phyloP scores from a whole-genome alignment of 2,329 filamentous ascomycete genomes.

The Fusarium sp. region DNA sequence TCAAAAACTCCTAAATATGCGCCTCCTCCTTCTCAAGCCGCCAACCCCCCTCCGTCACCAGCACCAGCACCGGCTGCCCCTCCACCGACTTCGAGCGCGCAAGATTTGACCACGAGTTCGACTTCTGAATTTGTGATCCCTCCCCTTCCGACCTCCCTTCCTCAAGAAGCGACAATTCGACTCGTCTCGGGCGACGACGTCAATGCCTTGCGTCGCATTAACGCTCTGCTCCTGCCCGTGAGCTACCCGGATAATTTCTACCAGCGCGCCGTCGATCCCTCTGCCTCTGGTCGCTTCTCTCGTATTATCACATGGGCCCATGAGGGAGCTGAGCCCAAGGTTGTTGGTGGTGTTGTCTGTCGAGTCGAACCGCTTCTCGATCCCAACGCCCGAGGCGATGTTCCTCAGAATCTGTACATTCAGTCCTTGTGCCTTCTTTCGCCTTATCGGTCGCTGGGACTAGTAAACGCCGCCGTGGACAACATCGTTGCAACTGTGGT shows the following conservation, averaged over 20 bases:
- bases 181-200: constrained; percentile 64
- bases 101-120: constrained; percentile 11
- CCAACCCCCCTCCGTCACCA: constrained; percentile 43
- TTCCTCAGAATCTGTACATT: constrained; percentile 68
- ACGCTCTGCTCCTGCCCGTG: constrained; percentile 72
- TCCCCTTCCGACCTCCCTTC: constrained; percentile 52
- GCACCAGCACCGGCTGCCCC: constrained; percentile 41
- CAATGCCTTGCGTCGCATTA: constrained; percentile 71
- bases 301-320: constrained; percentile 71
- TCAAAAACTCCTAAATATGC: constrained; percentile 57
- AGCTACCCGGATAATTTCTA: constrained; percentile 75
- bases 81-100: constrained; percentile 46
- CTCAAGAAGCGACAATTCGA: constrained; percentile 65
- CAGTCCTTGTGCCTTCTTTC: constrained; percentile 73
- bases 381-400: constrained; percentile 21
- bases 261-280: constrained; percentile 62
- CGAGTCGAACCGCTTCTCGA: constrained; percentile 62
- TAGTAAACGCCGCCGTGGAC: constrained; percentile 68
- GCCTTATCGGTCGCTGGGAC: constrained; percentile 70
- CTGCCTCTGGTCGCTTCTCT: constrained; percentile 65
- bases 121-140: constrained; percentile 41
- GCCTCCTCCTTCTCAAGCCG: constrained; percentile 49
- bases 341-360: constrained; percentile 72
- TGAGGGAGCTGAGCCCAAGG: constrained; percentile 57
- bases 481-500: constrained; percentile 59